phyloP scores from a whole-genome alignment of 495 filamentous ascomycete genomes.

The Aspergillus indologenus region DNA sequence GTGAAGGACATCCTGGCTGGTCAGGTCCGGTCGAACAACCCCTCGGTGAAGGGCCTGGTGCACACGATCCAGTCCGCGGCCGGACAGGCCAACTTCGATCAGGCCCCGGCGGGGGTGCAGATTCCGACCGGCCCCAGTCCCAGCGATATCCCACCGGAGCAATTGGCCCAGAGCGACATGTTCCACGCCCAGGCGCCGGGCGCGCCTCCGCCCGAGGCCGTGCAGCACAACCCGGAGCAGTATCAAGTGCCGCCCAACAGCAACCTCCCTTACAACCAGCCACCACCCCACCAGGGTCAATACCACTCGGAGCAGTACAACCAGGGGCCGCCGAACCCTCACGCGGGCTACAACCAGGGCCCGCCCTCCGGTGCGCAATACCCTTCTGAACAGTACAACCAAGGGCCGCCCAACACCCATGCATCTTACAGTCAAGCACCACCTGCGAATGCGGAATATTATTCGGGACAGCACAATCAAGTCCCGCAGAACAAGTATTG shows the following conservation, averaged over 20 bases:
- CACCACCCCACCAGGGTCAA: too few species aligned
- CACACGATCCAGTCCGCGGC: constrained; percentile 5
- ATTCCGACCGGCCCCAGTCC: constrained; percentile 10
- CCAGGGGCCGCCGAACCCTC: background rate
- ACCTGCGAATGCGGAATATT: background rate
- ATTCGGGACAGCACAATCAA: background rate
- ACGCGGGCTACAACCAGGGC: background rate
- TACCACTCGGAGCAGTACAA: background rate
- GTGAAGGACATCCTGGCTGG: constrained; percentile 81
- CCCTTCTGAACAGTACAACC: background rate
- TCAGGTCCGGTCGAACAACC: constrained; percentile 48
- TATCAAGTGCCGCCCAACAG: background rate
- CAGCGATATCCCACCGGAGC: constrained; percentile 7
- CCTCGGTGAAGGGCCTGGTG: constrained; percentile 3
- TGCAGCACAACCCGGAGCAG: background rate
- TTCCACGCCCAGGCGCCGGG: background rate
- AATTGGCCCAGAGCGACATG: background rate
- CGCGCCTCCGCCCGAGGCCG: background rate
- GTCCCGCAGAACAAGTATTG: background rate
- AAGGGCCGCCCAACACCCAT: background rate
- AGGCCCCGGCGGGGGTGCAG: background rate
- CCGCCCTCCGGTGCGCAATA: background rate
- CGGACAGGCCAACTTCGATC: constrained; percentile 5
- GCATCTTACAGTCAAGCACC: background rate
- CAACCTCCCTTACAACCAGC: background rate